Conservation (phyloP, 106 monocot species). For the Allium sativum region DNA sequence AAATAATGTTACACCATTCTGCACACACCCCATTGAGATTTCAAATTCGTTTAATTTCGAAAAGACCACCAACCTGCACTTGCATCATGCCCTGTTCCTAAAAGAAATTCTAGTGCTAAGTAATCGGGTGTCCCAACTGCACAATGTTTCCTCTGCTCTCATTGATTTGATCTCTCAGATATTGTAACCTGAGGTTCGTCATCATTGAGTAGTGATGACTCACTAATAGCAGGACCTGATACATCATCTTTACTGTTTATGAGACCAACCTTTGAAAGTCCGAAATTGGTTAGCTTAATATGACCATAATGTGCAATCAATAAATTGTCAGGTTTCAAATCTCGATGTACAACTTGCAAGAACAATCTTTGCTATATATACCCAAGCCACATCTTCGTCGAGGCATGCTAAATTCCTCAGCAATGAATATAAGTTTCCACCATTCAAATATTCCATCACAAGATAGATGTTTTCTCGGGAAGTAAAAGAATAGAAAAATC, state of each 20-base stretch:
- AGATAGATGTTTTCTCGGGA: constrained; percentile 65
- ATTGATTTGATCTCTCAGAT: constrained; percentile 54
- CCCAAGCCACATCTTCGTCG: constrained; percentile 44
- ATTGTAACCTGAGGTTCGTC: constrained; percentile 73
- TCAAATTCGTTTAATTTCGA: too few species aligned
- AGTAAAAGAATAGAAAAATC: constrained; percentile 66
- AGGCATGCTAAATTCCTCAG: constrained; percentile 61
- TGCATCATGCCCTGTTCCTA: constrained; percentile 71
- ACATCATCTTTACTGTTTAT: constrained; percentile 43
- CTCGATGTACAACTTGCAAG: constrained; percentile 65
- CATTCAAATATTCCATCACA: constrained; percentile 76
- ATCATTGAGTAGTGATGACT: constrained; percentile 73
- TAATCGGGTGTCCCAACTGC: constrained; percentile 72
- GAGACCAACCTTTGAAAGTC: constrained; percentile 67
- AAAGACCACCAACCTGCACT: constrained; percentile 99
- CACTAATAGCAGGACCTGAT: constrained; percentile 66
- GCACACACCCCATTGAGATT: too few species aligned
- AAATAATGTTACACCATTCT: too few species aligned
- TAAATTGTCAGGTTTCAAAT: constrained; percentile 72
- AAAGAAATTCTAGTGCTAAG: constrained; percentile 58
- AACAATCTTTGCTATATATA: constrained; percentile 72
- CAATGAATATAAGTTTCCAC: constrained; percentile 61
- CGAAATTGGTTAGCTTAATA: constrained; percentile 85
- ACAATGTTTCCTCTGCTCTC: constrained; percentile 37
- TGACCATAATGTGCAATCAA: constrained; percentile 65